Evolutionary conservation across 345 rosid species (phyloP), one percentile per base, ranked within the genome.

Genomic region (Bruguiera parviflora): DNA sequence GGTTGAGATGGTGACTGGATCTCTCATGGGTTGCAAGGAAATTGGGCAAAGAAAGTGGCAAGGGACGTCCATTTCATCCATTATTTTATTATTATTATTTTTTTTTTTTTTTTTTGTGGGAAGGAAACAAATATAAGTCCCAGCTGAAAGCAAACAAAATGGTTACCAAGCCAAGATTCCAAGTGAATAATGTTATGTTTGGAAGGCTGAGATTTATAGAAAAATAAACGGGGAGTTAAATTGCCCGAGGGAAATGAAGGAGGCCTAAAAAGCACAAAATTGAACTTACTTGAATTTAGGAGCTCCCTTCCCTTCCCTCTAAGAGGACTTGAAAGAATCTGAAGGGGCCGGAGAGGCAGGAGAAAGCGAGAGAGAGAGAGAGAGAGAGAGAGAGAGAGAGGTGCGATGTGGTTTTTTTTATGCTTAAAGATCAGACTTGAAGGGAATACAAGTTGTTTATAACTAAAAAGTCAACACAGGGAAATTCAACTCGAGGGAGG

Each of bases 1-100:
- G 8, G 85, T 82, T 8, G 92, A 74, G 62, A 82, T 73, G 0
- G 83, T 82, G 16, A 87, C 89, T 0, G 89, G 92, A 79, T 87
- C 92, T 61, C 71, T 73, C 92, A 87, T 87, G 10, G 85, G 81
- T 29, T 88, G 92, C 19, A 85, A 67, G 1, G 92, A 84, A 82
- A 88, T 88, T 1, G 89, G 92, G 35, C 92, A 87, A 2, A 84
- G 84, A 64, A 87, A 87, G 70, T 79, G 80, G 0, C 55, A 39
- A 3, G 92, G 89, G 53, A 85, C 72, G 16, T 85, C 87, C 3
- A 80, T 49, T 15, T 72, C 73, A 13, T 75, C 85, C 82, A 84
- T 81, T n/a, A n/a, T n/a, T n/a, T n/a, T n/a, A n/a, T n/a, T n/a
- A n/a, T n/a, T n/a, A n/a, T n/a, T n/a, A n/a, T n/a, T n/a, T n/a